A percentile compares a stretch with the other conserved stretches of the same genome.
Conservation (phyloP, 192 early-diverging fungal species). For the Rhizophagus clarus region DNA sequence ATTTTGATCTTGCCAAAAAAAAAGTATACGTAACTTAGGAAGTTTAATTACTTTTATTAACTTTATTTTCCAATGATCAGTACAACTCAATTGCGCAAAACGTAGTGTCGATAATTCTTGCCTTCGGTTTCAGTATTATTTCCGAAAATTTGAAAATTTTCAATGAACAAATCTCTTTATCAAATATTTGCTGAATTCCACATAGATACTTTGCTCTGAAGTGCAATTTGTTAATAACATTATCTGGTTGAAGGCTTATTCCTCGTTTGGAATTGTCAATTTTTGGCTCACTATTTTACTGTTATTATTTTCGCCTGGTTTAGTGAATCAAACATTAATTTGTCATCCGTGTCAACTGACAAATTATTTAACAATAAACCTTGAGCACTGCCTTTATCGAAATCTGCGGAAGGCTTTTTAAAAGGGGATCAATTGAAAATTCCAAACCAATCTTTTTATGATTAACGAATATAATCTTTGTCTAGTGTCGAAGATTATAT, state of each 20-base stretch:
- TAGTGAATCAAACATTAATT: conserved; percentile 92
- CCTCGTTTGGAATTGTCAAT: conserved; percentile 18
- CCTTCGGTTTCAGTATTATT: neutral
- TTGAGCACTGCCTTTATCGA: conserved; percentile 95
- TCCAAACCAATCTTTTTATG: conserved; percentile 87
- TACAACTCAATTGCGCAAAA: conserved; percentile 85
- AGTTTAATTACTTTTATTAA: conserved; percentile 36
- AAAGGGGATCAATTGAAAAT: conserved; percentile 91
- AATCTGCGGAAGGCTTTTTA: conserved; percentile 97
- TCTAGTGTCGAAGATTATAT: conserved; percentile 79
- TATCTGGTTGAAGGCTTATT: neutral
- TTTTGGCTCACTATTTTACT: conserved; percentile 25
- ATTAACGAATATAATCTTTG: conserved; percentile 79
- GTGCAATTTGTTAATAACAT: neutral
- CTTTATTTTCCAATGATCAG: conserved; percentile 82
- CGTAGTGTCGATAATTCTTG: conserved; percentile 64
- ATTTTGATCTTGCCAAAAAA: neutral
- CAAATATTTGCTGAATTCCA: conserved; percentile 20
- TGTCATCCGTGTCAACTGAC: conserved; percentile 75
- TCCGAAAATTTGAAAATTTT: conserved; percentile 64
- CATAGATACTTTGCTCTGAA: conserved; percentile 16
- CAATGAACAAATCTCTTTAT: conserved; percentile 64
- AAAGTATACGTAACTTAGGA: neutral
- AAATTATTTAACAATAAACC: conserved; percentile 91
- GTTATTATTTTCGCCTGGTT: conserved; percentile 49